Evolutionary conservation across 495 filamentous ascomycete genomes (phyloP).

Genomic region (Saxispiralis lemnorum): DNA sequence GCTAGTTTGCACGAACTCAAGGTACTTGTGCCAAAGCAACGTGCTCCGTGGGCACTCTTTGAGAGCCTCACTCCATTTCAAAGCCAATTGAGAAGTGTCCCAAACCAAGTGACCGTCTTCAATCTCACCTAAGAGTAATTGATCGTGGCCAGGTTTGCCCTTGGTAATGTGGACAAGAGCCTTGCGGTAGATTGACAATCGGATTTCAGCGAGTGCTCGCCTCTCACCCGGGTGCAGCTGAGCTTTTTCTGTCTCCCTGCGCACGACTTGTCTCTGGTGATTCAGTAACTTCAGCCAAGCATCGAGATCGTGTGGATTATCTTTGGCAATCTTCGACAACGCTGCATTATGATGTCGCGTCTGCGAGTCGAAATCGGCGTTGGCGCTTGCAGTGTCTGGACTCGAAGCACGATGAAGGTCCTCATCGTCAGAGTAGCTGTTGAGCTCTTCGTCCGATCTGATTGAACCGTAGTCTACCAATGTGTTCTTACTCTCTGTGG

Average conservation of each 20-base stretch:
- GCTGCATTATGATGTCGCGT: slow-evolving; percentile 35
- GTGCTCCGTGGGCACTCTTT: slow-evolving; percentile 39
- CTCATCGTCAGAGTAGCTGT: slow-evolving; percentile 16
- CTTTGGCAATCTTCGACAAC: slow-evolving; percentile 40
- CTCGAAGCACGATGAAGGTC: slow-evolving; percentile 39
- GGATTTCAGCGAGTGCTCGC: slow-evolving; percentile 55
- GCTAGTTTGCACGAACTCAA: slow-evolving; percentile 57
- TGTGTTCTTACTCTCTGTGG: slow-evolving; percentile 22
- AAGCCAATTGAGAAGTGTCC: slow-evolving; percentile 43
- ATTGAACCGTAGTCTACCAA: slow-evolving; percentile 34
- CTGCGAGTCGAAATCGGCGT: slow-evolving; percentile 21
- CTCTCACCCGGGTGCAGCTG: slow-evolving; percentile 34
- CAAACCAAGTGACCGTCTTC: slow-evolving; percentile 54
- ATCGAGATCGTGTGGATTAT: slow-evolving; percentile 44
- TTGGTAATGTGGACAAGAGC: slow-evolving; percentile 41
- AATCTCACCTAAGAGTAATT: slow-evolving; percentile 49
- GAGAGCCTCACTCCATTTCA: slow-evolving; percentile 46
- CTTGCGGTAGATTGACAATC: slow-evolving; percentile 63
- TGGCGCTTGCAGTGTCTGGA: slow-evolving; percentile 25
- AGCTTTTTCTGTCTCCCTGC: slow-evolving; percentile 21
- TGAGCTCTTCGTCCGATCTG: slow-evolving; percentile 1
- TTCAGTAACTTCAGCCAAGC: slow-evolving; percentile 62
- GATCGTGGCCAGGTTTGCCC: slow-evolving; percentile 29
- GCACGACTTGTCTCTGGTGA: slow-evolving; percentile 51
- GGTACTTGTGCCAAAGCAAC: slow-evolving; percentile 52